Evolutionary conservation across 1,284 basidiomycete species (phyloP).

Genomic region (Boletus albobrunnescens): DNA sequence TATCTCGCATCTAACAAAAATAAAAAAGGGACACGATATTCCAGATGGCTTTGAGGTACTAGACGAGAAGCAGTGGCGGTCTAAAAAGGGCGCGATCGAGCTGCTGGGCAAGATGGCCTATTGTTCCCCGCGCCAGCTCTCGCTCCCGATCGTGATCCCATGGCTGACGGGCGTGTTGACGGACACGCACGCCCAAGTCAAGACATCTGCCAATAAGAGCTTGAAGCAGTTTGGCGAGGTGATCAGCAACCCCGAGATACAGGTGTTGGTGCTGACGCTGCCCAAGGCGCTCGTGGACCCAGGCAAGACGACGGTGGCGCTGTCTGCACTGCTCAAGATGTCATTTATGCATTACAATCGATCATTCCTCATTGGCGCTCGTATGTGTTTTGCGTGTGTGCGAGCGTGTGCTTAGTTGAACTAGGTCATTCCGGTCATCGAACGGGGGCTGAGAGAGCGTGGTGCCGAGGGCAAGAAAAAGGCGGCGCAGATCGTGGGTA

Average conservation of each 20-base stretch:
- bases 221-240: constrained; percentile 98
- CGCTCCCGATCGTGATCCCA: constrained; percentile 95
- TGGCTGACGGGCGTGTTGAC: constrained; percentile 92
- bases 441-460: constrained; percentile 89
- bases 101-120: constrained; percentile 99
- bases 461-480: constrained; percentile 94
- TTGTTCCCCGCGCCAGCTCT: constrained; percentile 92
- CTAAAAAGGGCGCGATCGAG: constrained; percentile 97
- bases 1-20: too few species aligned
- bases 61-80: constrained; percentile 98
- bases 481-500: constrained; percentile 95
- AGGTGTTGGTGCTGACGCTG: constrained; percentile 86
- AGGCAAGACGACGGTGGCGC: constrained; percentile 82
- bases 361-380: constrained; percentile 95
- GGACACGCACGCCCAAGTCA: constrained; percentile 97
- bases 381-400: constrained; percentile 44
- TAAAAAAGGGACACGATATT: too few species aligned
- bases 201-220: constrained; percentile 89
- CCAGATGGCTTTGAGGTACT: too few species aligned
- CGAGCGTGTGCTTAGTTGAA: too few species aligned
- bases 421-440: constrained; percentile 92
- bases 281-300: constrained; percentile 97
- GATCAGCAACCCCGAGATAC: constrained; percentile 92
- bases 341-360: constrained; percentile 99
- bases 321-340: constrained; percentile 84